Conservation (phyloP, 2,329 filamentous ascomycete species). For the Venturia carpophila region DNA sequence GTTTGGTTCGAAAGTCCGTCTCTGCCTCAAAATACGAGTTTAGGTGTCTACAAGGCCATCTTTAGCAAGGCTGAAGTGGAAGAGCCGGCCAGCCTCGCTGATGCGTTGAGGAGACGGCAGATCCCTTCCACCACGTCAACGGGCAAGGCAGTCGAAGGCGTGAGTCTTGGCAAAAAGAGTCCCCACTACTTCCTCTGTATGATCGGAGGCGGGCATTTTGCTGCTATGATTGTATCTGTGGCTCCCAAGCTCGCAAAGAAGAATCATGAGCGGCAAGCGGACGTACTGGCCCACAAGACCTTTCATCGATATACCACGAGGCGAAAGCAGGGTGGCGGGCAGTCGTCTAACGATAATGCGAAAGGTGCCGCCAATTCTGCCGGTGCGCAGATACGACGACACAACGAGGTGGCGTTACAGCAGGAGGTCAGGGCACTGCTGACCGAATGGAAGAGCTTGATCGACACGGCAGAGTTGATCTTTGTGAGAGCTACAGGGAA, state of each 20-base stretch:
- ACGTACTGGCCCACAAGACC: conserved; percentile 89
- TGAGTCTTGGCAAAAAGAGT: conserved; percentile 43
- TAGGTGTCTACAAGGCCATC: conserved; percentile 79
- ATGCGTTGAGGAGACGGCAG: conserved; percentile 69
- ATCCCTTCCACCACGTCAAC: conserved; percentile 48
- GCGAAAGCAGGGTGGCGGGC: conserved; percentile 90
- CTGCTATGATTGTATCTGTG: conserved; percentile 88
- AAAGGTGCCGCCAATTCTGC: conserved; percentile 92
- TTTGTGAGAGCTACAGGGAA: conserved; percentile 85
- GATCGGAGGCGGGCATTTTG: conserved; percentile 97
- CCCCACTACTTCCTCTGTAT: conserved; percentile 95
- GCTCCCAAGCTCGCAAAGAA: conserved; percentile 70
- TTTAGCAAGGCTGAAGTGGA: conserved; percentile 67
- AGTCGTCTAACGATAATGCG: conserved; percentile 88
- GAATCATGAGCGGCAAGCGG: conserved; percentile 68
- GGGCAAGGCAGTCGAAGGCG: background rate
- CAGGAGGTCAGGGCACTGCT: conserved; percentile 81
- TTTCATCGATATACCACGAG: conserved; percentile 96
- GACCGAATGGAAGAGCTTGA: conserved; percentile 73
- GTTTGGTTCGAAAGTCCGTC: conserved; percentile 77
- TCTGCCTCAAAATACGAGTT: conserved; percentile 68
- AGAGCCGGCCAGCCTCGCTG: conserved; percentile 51
- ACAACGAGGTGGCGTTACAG: conserved; percentile 85
- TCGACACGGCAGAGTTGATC: conserved; percentile 75
- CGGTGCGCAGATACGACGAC: conserved; percentile 78